These are phyloP conservation scores for Gossypium trilobum DNA, from an alignment of 441 rosid genomes.

Conservation along the genomic window DNA sequence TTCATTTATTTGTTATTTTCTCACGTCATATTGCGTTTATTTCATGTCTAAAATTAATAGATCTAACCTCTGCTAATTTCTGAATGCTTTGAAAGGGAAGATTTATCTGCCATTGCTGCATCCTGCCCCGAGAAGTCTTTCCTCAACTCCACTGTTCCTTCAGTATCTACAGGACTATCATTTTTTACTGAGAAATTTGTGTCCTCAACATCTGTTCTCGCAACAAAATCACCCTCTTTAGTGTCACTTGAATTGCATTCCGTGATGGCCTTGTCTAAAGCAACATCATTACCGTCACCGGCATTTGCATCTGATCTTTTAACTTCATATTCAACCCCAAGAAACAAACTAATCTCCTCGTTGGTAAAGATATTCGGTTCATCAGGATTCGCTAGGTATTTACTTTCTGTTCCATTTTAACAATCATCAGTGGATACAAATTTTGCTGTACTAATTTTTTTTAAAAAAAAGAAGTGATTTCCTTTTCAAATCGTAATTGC, in stretches of 20 bases:
- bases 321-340: slow-evolving; percentile 6
- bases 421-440: not conserved
- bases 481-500: not conserved
- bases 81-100: not conserved
- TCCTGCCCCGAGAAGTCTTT: not conserved
- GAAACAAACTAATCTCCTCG: slow-evolving; percentile 12
- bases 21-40: too few relatives aligned
- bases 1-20: too few relatives aligned
- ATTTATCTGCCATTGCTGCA: not conserved
- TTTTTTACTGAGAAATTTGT: not conserved
- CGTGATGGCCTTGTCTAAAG: not conserved
- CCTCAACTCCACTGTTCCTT: not conserved
- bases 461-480: not conserved
- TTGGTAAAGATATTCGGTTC: slow-evolving; percentile 7
- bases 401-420: slow-evolving; percentile 12
- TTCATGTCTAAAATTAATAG: not conserved
- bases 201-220: not conserved
- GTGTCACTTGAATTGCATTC: not conserved
- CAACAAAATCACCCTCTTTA: not conserved
- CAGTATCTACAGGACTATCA: not conserved
- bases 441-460: not conserved
- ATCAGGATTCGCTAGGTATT: slow-evolving; percentile 8
- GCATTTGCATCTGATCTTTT: slow-evolving; percentile 13
- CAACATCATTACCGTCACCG: not conserved
- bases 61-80: slow-evolving; percentile 16